Percentiles rank a stretch among this genome's conserved stretches.
Conservation (phyloP, 73 alveolate species). For the Effrenium voratum region DNA sequence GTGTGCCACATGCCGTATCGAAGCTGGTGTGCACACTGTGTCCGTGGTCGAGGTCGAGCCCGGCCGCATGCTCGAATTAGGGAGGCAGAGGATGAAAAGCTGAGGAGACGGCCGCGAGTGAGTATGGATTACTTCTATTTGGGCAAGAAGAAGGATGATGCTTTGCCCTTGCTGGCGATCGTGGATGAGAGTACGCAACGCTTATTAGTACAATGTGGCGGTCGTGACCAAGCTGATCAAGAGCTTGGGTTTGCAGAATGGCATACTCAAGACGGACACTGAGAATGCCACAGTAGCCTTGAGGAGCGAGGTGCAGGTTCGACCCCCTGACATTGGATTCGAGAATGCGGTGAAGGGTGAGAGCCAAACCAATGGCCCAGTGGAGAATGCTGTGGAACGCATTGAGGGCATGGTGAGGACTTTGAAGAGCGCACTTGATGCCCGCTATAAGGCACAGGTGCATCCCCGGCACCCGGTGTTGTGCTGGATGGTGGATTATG, state of each 20-base stretch:
- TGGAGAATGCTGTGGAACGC: neutral
- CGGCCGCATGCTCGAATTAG: neutral
- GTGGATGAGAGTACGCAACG: neutral
- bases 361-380: neutral
- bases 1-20: conserved; percentile 5
- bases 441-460: neutral
- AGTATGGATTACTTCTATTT: conserved; percentile 26
- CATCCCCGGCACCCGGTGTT: neutral
- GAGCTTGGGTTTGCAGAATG: neutral
- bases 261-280: conserved; percentile 22
- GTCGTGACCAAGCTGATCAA: neutral
- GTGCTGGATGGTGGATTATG: conserved; percentile 39
- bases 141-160: neutral
- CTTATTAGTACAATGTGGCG: conserved; percentile 10
- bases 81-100: neutral
- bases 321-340: neutral
- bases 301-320: neutral
- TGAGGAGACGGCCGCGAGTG: neutral
- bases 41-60: neutral
- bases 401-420: neutral
- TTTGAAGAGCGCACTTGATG: neutral
- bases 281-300: neutral
- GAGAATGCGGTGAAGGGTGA: conserved; percentile 46
- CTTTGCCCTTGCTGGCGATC: conserved; percentile 15
- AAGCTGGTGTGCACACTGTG: conserved; percentile 39